Conservation (phyloP, 1,284 basidiomycete genomes). For the Inonotus hispidus region DNA sequence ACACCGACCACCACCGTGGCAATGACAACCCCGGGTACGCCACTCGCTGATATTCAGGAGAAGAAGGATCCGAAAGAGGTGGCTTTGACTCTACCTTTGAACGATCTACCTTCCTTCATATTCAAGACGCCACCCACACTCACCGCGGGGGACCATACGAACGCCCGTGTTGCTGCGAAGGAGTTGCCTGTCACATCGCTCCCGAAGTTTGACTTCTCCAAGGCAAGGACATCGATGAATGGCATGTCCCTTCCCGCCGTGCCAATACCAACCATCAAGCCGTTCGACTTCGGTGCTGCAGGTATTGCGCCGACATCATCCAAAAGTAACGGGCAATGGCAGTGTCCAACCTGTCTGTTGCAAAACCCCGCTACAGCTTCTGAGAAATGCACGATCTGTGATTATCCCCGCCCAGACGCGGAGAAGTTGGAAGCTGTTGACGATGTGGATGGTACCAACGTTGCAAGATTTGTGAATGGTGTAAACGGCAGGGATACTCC, state of each 20-base stretch:
- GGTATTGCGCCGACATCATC: conserved; percentile 29
- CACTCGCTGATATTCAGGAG: conserved; percentile 16
- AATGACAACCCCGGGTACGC: conserved; percentile 20
- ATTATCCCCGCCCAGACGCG: conserved; percentile 33
- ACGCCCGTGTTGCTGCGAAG: conserved; percentile 31
- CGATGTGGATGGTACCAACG: conserved; percentile 7
- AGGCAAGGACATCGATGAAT: background rate
- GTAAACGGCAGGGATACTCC: background rate
- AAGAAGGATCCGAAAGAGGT: conserved; percentile 26
- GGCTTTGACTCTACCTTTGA: conserved; percentile 22
- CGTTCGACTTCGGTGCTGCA: conserved; percentile 25
- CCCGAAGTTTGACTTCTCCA: conserved; percentile 38
- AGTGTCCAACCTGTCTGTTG: conserved; percentile 41
- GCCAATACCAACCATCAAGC: background rate
- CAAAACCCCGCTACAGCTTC: conserved; percentile 38
- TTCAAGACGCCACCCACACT: conserved; percentile 27
- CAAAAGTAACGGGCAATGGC: conserved; percentile 33
- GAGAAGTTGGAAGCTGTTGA: conserved; percentile 10
- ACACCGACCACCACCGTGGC: conserved; percentile 14
- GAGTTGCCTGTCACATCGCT: conserved; percentile 30
- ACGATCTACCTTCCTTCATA: conserved; percentile 26
- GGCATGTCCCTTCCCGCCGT: background rate
- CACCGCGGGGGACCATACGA: conserved; percentile 32
- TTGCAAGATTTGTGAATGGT: background rate
- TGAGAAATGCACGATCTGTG: conserved; percentile 49